Conservation (phyloP, 441 rosid species). For the Gossypium davidsonii region DNA sequence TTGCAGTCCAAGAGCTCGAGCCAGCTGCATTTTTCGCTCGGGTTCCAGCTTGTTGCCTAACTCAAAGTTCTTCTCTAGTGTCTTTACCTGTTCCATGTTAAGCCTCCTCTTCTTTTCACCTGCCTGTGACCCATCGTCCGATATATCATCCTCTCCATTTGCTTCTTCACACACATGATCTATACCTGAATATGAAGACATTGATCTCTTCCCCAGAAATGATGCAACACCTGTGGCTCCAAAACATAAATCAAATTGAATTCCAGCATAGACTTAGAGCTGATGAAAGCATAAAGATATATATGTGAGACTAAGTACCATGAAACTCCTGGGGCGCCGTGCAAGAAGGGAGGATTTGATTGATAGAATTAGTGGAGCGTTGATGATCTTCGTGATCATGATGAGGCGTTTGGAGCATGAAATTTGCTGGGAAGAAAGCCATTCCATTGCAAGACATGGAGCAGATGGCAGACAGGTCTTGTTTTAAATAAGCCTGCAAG, state of each 20-base stretch:
- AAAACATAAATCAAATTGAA: not conserved
- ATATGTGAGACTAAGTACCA: conserved; percentile 32
- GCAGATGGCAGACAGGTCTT: conserved; percentile 13
- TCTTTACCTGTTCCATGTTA: conserved; percentile 85
- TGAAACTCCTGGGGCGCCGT: conserved; percentile 59
- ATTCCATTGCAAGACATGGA: conserved; percentile 67
- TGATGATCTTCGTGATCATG: conserved; percentile 60
- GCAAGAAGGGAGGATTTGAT: conserved; percentile 64
- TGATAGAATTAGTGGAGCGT: conserved; percentile 39
- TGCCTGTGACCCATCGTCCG: conserved; percentile 84
- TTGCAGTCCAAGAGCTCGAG: conserved; percentile 82
- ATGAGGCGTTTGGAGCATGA: conserved; percentile 61
- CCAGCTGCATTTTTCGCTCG: conserved; percentile 87
- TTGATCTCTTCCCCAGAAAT: conserved; percentile 60
- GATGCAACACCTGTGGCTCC: conserved; percentile 51
- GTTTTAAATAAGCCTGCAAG: conserved; percentile 12
- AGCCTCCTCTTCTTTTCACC: conserved; percentile 95
- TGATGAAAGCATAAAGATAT: not conserved
- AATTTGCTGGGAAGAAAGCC: conserved; percentile 84
- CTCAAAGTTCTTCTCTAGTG: conserved; percentile 86
- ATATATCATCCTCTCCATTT: conserved; percentile 68
- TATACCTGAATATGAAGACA: conserved; percentile 44
- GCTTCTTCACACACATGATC: conserved; percentile 38
- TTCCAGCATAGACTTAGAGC: not conserved
- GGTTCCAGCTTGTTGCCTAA: conserved; percentile 93